Conservation (phyloP, 2,329 filamentous ascomycete genomes). For the Incumbomyces delicatus region DNA sequence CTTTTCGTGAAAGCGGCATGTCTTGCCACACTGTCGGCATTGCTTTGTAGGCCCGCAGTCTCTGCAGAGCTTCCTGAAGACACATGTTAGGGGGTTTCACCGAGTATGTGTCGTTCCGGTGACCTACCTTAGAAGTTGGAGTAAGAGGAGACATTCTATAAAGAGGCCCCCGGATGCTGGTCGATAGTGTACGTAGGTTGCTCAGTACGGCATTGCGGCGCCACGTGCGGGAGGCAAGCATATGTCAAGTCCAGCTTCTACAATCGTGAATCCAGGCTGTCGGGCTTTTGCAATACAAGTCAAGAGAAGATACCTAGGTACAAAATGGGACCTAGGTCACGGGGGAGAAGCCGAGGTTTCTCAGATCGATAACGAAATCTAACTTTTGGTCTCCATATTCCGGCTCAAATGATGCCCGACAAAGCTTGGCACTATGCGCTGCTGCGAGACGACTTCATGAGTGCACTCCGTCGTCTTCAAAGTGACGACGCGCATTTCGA, state of each 20-base stretch:
- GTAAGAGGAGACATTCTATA: conserved; percentile 17
- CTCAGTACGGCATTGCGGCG: conserved; percentile 1
- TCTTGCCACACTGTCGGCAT: conserved; percentile 48
- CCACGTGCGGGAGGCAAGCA: neutral
- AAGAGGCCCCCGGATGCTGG: neutral
- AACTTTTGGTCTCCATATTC: no score
- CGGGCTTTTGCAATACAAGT: no score
- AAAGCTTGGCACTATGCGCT: no score
- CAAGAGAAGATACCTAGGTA: no score
- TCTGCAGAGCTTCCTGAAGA: conserved; percentile 42
- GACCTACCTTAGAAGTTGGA: conserved; percentile 13
- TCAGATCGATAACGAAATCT: no score
- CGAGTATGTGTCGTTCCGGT: neutral
- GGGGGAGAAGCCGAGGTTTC: no score
- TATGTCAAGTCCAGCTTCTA: neutral
- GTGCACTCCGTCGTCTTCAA: no score
- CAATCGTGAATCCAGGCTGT: no score
- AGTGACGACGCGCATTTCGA: no score
- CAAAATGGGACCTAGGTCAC: no score
- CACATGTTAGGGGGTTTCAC: neutral
- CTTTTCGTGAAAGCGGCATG: conserved; percentile 55
- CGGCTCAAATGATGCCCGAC: no score
- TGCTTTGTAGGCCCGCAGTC: conserved; percentile 47
- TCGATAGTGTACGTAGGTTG: conserved; percentile 8
- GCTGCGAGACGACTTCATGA: no score